Base-by-base conservation (phyloP, 352 stramenopile genomes). In the Phytophthora agathidicida region DNA sequence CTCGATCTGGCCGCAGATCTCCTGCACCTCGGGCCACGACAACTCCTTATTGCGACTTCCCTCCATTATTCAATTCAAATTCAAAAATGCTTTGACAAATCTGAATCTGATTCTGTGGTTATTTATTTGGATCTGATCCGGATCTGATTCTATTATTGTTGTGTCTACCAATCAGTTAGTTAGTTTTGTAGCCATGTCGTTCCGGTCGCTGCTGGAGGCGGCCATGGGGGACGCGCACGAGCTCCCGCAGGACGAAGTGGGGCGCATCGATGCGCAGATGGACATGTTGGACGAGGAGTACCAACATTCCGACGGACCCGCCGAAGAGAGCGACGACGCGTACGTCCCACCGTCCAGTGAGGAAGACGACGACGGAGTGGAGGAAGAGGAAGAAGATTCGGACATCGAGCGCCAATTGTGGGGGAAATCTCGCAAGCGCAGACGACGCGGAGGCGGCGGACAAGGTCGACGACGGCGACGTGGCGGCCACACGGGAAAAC, bases 391-490 rank as follows among this genome's bases (percentile, higher is more conserved):
- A 44, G 80, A 89, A n/a, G 79, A 94, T 41, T 94, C 86, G 33
- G 86, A 94, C 49, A 91, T 94, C 48, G 86, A 94, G 57, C 83
- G 83, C 2, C 77, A 91, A 64, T 60, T 94, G 3, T 94, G 84
- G 84, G 84, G 84, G 0, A 90, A 89, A 30, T 88, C 77, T 11
- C 71, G 85, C 11, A 88, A 84, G 49, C 69, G 80, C 4, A 69
- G 75, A 24, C 58, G 80, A 10, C 61, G 66, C 5, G 63, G 76
- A 16, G 58, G 59, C 3, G 42, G 48, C n/a, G 32, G 55, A 11
- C 44, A 56, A 22, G 60, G 52, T n/a, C 57, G 60, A 47, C 57
- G 68, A 11, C 55, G 71, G 8, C 66, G 77, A 5, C 66, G 79
- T 16, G 58, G 71, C 3, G 62, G 68, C 2, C 54, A 66, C 5